Evolutionary conservation across 2,329 filamentous ascomycete genomes (phyloP).

Genomic region (Xylariomycetidae sp.): DNA sequence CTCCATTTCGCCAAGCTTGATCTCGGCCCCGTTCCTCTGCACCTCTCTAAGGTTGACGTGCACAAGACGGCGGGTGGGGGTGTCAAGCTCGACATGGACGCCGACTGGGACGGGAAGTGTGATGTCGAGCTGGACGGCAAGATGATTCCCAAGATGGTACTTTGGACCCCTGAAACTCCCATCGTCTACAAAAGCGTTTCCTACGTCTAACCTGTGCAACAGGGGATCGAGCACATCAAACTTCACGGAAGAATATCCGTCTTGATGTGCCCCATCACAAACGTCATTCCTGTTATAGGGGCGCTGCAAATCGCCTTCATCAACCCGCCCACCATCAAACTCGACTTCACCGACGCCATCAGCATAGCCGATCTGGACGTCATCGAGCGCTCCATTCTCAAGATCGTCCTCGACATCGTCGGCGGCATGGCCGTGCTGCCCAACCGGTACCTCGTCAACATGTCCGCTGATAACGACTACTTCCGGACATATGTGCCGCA

Average conservation of each 20-base stretch:
- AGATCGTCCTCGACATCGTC: constrained; percentile 39
- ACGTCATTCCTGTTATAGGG: constrained; percentile 43
- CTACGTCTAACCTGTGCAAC: constrained; percentile 4
- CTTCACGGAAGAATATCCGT: constrained; percentile 39
- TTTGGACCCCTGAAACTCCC: constrained; percentile 3
- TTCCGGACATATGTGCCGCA: constrained; percentile 42
- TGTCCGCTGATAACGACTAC: constrained; percentile 40
- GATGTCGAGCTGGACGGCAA: constrained; percentile 43
- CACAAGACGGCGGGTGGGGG: constrained; percentile 38
- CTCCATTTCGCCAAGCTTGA: constrained; percentile 42
- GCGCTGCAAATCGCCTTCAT: constrained; percentile 45
- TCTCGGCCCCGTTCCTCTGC: constrained; percentile 36
- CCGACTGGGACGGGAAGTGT: constrained; percentile 40
- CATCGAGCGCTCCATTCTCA: constrained; percentile 35
- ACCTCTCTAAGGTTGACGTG: constrained; percentile 37
- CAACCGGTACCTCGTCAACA: constrained; percentile 44
- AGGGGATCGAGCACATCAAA: constrained; percentile 42
- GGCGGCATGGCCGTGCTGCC: constrained; percentile 41
- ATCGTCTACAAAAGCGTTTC: neutral
- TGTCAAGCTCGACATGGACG: constrained; percentile 44
- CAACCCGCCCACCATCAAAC: constrained; percentile 39
- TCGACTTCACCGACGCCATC: constrained; percentile 38
- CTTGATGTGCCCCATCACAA: constrained; percentile 39
- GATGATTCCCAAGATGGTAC: constrained; percentile 39
- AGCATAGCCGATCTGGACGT: constrained; percentile 10